Evolutionary conservation across 441 rosid species (phyloP).

Genomic region (Pelargonium myrrhifolium): DNA sequence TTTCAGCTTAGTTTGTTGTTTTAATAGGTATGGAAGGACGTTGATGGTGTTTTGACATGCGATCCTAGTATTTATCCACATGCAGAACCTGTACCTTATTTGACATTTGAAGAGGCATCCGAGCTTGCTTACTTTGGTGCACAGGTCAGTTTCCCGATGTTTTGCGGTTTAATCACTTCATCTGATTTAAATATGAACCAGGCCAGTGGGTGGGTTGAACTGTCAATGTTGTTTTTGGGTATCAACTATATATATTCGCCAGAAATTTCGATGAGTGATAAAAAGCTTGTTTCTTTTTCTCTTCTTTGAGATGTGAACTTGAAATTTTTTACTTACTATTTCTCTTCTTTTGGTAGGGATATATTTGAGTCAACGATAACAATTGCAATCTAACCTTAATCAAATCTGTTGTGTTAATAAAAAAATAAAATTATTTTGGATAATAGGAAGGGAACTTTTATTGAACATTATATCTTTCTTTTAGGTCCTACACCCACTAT

Average conservation of each 20-base stretch:
- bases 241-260: background rate
- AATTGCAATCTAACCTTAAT: background rate
- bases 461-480: background rate
- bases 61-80: constrained; percentile 19
- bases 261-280: background rate
- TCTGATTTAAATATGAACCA: background rate
- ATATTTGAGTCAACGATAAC: background rate
- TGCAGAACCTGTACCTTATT: constrained; percentile 23
- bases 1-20: background rate
- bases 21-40: constrained; percentile 9
- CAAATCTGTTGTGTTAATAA: background rate
- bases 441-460: background rate
- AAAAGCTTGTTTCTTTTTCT: background rate
- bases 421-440: background rate
- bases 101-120: constrained; percentile 27
- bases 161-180: background rate
- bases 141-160: constrained; percentile 16
- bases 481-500: constrained; percentile 25
- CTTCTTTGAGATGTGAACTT: background rate
- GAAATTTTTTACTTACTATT: background rate
- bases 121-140: constrained; percentile 29
- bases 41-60: constrained; percentile 27
- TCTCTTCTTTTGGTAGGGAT: background rate
- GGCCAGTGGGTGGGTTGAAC: background rate
- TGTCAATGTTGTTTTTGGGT: background rate